These are phyloP conservation scores for Ceratocystis colombiana DNA, from an alignment of 2,329 filamentous ascomycete genomes.

Conservation along the genomic window DNA sequence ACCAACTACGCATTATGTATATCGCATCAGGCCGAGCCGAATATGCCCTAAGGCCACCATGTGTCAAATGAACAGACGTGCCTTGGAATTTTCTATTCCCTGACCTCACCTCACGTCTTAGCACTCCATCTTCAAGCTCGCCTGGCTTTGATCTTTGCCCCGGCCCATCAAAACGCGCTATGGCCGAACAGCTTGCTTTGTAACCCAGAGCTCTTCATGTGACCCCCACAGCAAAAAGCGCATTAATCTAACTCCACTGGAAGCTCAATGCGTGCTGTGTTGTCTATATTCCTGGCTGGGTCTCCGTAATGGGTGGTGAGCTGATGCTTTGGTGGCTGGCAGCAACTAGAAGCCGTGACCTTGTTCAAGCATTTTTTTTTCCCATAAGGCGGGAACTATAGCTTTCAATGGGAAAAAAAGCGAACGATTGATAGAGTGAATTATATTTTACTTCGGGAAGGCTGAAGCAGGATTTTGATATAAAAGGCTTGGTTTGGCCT, in stretches of 20 bases:
- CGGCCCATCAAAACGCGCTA: background rate
- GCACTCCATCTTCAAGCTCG: background rate
- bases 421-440: background rate
- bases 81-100: background rate
- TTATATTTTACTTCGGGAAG: background rate
- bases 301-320: conserved; percentile 1
- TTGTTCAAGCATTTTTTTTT: background rate
- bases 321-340: conserved; percentile 10
- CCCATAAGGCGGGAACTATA: no score
- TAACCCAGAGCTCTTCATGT: conserved; percentile 21
- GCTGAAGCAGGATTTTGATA: background rate
- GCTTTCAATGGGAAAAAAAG: background rate
- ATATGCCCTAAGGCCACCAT: background rate
- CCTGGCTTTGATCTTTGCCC: background rate
- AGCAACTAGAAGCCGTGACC: background rate
- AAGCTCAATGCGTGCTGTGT: background rate
- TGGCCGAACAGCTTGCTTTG: conserved; percentile 17
- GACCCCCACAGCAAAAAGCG: conserved; percentile 11
- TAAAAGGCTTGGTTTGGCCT: background rate
- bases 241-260: conserved; percentile 1
- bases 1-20: conserved; percentile 17
- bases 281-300: background rate
- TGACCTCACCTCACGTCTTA: background rate
- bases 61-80: background rate
- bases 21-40: conserved; percentile 13